Percentiles rank a stretch among this genome's conserved stretches.
Conservation (phyloP, 2,329 filamentous ascomycete species). For the Alternaria sp. region DNA sequence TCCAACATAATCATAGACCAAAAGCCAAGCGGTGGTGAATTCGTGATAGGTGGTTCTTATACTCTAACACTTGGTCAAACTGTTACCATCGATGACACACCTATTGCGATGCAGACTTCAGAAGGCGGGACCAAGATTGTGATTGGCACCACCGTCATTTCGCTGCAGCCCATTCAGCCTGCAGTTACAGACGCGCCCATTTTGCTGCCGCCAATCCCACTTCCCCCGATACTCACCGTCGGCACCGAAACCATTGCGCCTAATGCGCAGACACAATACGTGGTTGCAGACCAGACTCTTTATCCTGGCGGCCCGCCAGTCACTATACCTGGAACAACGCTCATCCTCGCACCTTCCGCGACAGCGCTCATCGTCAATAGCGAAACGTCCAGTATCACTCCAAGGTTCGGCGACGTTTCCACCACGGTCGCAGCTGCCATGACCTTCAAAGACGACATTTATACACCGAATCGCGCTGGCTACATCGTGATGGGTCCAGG, state of each 20-base stretch:
- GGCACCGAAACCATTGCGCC: conserved; percentile 34
- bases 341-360: conserved; percentile 49
- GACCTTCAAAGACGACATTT: conserved; percentile 48
- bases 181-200: conserved; percentile 30
- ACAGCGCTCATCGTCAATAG: conserved; percentile 51
- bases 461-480: conserved; percentile 56
- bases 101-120: conserved; percentile 38
- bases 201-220: conserved; percentile 14
- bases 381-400: conserved; percentile 32
- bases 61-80: conserved; percentile 33
- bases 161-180: conserved; percentile 19
- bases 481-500: conserved; percentile 54
- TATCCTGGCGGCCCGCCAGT: conserved; percentile 46
- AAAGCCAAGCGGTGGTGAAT: conserved; percentile 21
- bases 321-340: conserved; percentile 48
- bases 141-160: conserved; percentile 31
- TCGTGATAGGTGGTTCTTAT: conserved; percentile 33
- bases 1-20: conserved; percentile 31
- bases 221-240: conserved; percentile 33
- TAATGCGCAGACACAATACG: conserved; percentile 37
- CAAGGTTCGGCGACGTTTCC: conserved; percentile 30
- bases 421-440: conserved; percentile 45
- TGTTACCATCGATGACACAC: conserved; percentile 35
- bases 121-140: conserved; percentile 33
- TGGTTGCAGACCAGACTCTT: conserved; percentile 46